Base-by-base conservation (phyloP, 2,329 filamentous ascomycete genomes). In the Aureobasidium melanogenum region DNA sequence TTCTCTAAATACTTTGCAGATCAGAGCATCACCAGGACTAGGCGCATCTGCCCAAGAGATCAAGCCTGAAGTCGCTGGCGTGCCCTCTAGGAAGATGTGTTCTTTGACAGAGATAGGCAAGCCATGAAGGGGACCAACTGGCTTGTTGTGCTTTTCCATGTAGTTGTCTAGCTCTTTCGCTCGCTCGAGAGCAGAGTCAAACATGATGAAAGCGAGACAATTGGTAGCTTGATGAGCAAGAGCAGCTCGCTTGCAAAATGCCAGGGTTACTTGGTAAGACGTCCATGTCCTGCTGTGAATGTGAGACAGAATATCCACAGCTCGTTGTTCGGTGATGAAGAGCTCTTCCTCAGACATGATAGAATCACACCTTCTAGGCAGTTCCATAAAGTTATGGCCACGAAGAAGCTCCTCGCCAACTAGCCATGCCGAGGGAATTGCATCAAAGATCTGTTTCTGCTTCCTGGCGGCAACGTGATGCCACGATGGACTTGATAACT, bases 81-180 rank as follows among this genome's bases (percentile, higher is more conserved):
- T 56, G 15, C 82, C 82, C 8, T 70, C 68, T 8, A 87, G 72
- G 58, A 86, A 79, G 74, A 88, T 84, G 66, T 84, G 83, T 71
- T 88, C 86, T 67, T 89, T 89, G 55, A 89, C 77, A 0, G 84
- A 82, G 10, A 86, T 75, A 1, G 83, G 82, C 0, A 86, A 52
- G 71, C 84, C 86, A 69, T 88, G 86, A 2, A 89, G 76, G 5
- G 86, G 84, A 0, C 87, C 86, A 47, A 79, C 72, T 0, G 76
- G 68, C 63, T 72, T 67, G 38, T 73, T 73, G 14, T 72, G 76
- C 51, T 69, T 71, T 14, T 69, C 66, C 3, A 80, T 71, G 61
- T 82, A 74, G 0, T 76, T 72, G 65, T 84, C 81, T 2, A 82
- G 73, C 48, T 76, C 72, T 65, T 77, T 74, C 7, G 81, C 80